These are phyloP conservation scores for Penicillium paradoxum DNA, from an alignment of 495 filamentous ascomycete genomes.

Conservation along the genomic window DNA sequence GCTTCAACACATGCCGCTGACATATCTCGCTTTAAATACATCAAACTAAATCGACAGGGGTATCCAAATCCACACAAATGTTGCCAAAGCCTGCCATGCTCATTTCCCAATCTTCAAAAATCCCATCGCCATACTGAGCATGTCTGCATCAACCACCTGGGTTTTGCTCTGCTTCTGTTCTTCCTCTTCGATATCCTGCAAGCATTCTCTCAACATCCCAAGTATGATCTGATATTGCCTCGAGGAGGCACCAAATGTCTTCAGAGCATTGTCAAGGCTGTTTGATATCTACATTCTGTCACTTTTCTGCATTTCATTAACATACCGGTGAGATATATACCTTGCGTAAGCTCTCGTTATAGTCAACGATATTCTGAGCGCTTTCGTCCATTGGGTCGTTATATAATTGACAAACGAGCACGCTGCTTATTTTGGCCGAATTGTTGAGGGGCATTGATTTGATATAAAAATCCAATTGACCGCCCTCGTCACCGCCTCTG, in stretches of 20 bases:
- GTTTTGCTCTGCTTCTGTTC: constrained; percentile 1
- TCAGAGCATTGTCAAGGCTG: constrained; percentile 38
- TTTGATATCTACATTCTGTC: constrained; percentile 32
- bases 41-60: neutral
- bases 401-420: neutral
- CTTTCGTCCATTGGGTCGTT: neutral
- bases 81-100: neutral
- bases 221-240: constrained; percentile 35
- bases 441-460: neutral
- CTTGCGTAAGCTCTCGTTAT: constrained; percentile 30
- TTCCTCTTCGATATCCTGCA: constrained; percentile 29
- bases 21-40: constrained; percentile 1
- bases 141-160: constrained; percentile 27
- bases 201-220: constrained; percentile 33
- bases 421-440: neutral
- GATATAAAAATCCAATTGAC: neutral
- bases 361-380: constrained; percentile 10
- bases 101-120: constrained; percentile 33
- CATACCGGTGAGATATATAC: constrained; percentile 7
- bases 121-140: constrained; percentile 36
- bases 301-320: neutral
- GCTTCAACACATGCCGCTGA: neutral
- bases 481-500: neutral
- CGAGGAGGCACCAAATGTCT: constrained; percentile 39
- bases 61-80: neutral